These are phyloP conservation scores for Xylariomycetidae sp. DNA, from an alignment of 2,329 filamentous ascomycete species.

Conservation along the genomic window DNA sequence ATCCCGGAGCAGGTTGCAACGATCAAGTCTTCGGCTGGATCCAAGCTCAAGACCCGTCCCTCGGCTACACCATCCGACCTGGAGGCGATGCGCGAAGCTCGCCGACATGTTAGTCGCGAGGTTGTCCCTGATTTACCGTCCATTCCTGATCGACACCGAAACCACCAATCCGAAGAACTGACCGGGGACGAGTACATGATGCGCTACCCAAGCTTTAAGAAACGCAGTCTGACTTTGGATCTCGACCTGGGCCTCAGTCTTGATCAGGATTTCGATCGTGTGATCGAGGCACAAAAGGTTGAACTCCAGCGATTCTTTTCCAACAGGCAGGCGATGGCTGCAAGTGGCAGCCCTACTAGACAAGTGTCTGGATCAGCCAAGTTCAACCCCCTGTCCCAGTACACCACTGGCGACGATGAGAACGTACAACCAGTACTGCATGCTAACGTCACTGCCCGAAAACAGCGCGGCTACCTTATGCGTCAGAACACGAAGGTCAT, in stretches of 20 bases:
- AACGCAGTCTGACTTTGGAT: constrained; percentile 74
- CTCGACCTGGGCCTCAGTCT: constrained; percentile 81
- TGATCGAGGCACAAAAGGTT: constrained; percentile 97
- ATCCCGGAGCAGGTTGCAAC: constrained; percentile 82
- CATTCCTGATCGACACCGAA: constrained; percentile 56
- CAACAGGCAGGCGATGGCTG: constrained; percentile 14
- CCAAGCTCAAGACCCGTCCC: constrained; percentile 80
- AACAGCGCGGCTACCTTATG: constrained; percentile 97
- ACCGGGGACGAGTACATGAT: constrained; percentile 42
- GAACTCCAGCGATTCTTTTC: constrained; percentile 37
- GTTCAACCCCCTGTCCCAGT: constrained; percentile 9
- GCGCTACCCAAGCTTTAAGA: constrained; percentile 68
- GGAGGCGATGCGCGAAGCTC: constrained; percentile 75
- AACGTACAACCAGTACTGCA: constrained; percentile 26
- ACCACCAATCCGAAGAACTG: constrained; percentile 44
- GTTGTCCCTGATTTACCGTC: constrained; percentile 48
- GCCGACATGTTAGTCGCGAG: constrained; percentile 78
- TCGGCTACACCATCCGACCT: constrained; percentile 84
- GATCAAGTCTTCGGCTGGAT: constrained; percentile 73
- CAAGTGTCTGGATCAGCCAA: constrained; percentile 36
- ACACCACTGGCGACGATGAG: constrained; percentile 15
- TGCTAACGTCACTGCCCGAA: constrained; percentile 58
- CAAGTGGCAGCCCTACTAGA: constrained; percentile 30
- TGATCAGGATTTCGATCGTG: constrained; percentile 87
- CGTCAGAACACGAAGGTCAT: constrained; percentile 97